Percentiles rank a stretch among this genome's conserved stretches.
These are phyloP conservation scores for Pestalotiopsis sp. DNA, from an alignment of 2,329 filamentous ascomycete genomes.

Conservation along the genomic window DNA sequence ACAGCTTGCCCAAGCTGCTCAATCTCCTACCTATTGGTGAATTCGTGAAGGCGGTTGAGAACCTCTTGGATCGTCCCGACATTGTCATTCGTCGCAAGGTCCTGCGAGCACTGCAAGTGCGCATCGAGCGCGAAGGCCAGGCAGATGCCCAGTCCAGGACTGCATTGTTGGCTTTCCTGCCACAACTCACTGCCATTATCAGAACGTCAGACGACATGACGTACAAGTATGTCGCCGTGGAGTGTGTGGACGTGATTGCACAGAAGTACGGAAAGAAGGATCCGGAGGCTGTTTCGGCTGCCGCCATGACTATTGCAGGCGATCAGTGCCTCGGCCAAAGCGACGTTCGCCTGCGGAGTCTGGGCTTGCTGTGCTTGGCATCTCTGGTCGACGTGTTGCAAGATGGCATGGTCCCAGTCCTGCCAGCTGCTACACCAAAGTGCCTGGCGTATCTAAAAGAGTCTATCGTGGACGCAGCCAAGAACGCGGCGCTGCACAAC, in stretches of 20 bases:
- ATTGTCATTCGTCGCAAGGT: slow-evolving; percentile 78
- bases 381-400: slow-evolving; percentile 87
- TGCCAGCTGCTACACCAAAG: slow-evolving; percentile 75
- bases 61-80: slow-evolving; percentile 75
- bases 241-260: slow-evolving; percentile 88
- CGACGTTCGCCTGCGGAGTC: slow-evolving; percentile 73
- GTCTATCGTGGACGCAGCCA: slow-evolving; percentile 55
- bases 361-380: slow-evolving; percentile 86
- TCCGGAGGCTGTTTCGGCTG: slow-evolving; percentile 71
- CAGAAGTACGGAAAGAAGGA: slow-evolving; percentile 97
- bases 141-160: slow-evolving; percentile 68
- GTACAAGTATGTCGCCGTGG: slow-evolving; percentile 83
- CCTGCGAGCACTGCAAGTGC: slow-evolving; percentile 76
- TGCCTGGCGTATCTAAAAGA: slow-evolving; percentile 71
- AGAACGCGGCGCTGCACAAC: slow-evolving; percentile 71
- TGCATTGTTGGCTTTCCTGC: slow-evolving; percentile 76
- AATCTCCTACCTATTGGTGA: slow-evolving; percentile 83
- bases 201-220: slow-evolving; percentile 70
- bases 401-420: slow-evolving; percentile 80
- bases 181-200: slow-evolving; percentile 76
- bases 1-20: slow-evolving; percentile 77
- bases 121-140: slow-evolving; percentile 73
- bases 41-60: slow-evolving; percentile 86
- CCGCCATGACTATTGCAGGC: slow-evolving; percentile 77
- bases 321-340: slow-evolving; percentile 73